These are phyloP conservation scores for Zymoseptoria tritici DNA, from an alignment of 2,329 filamentous ascomycete genomes.

Conservation along the genomic window DNA sequence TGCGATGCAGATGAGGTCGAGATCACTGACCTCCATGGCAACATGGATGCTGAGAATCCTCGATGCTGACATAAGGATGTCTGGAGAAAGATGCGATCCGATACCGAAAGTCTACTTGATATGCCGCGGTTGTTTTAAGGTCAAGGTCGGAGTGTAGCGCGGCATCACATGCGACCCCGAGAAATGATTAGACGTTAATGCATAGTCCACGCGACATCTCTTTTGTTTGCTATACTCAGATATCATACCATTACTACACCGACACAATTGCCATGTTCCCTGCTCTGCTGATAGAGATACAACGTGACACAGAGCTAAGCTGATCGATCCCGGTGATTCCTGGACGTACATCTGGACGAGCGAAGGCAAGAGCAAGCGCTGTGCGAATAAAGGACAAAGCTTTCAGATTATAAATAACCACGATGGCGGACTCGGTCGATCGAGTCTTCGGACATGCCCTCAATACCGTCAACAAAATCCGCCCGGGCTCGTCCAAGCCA, in stretches of 20 bases:
- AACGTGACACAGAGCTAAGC: neutral
- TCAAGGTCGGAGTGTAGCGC: neutral
- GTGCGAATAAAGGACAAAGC: neutral
- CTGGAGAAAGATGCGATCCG: neutral
- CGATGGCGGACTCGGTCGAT: slow-evolving; percentile 41
- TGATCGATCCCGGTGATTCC: neutral
- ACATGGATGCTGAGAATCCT: too few relatives aligned
- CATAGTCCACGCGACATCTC: neutral
- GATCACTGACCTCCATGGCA: neutral
- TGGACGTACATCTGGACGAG: neutral
- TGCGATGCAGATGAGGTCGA: neutral
- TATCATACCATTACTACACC: neutral
- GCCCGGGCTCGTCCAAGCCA: slow-evolving; percentile 82
- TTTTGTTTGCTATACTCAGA: neutral
- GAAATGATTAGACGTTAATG: neutral
- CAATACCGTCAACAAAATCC: slow-evolving; percentile 97
- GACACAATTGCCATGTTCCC: neutral
- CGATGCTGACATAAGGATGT: neutral
- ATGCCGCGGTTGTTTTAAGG: neutral
- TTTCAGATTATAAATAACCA: neutral
- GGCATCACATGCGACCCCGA: neutral
- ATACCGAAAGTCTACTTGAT: neutral
- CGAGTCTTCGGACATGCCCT: slow-evolving; percentile 98
- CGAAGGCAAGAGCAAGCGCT: neutral
- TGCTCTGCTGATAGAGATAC: neutral